Percentiles rank a stretch among this genome's conserved stretches.
These are phyloP conservation scores for Starmerella floris DNA, from an alignment of 805 yeast genomes.

Conservation along the genomic window DNA sequence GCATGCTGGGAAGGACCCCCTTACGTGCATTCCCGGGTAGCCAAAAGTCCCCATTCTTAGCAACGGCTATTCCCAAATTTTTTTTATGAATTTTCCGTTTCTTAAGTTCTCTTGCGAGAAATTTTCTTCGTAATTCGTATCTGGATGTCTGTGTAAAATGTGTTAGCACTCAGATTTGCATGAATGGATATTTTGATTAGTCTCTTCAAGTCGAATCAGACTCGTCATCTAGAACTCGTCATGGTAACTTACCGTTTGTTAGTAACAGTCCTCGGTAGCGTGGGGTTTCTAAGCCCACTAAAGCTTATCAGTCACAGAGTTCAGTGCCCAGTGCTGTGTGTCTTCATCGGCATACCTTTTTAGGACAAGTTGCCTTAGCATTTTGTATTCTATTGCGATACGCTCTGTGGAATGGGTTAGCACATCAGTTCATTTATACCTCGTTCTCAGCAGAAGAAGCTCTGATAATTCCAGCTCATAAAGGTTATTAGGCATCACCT, in stretches of 20 bases:
- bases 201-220: conserved; percentile 95
- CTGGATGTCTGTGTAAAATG: too few species aligned
- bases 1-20: conserved; percentile 11
- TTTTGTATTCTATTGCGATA: not conserved
- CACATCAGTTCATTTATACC: conserved; percentile 32
- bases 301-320: conserved; percentile 87
- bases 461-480: conserved; percentile 99
- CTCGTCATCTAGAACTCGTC: conserved; percentile 87
- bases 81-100: too few species aligned
- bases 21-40: not conserved
- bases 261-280: conserved; percentile 49
- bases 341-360: conserved; percentile 46
- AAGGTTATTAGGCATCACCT: conserved; percentile 43
- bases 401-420: conserved; percentile 9
- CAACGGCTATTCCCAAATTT: too few species aligned
- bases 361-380: not conserved
- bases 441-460: conserved; percentile 57
- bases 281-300: conserved; percentile 97
- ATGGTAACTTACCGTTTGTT: conserved; percentile 25
- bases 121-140: too few species aligned
- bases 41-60: not conserved
- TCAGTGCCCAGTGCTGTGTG: conserved; percentile 99
- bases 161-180: conserved; percentile 58
- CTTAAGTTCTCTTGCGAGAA: too few species aligned
- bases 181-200: conserved; percentile 73